Evolutionary conservation across 352 stramenopile genomes (phyloP), one percentile per base, ranked within the genome.

Genomic region (Pythium vanterpoolii): DNA sequence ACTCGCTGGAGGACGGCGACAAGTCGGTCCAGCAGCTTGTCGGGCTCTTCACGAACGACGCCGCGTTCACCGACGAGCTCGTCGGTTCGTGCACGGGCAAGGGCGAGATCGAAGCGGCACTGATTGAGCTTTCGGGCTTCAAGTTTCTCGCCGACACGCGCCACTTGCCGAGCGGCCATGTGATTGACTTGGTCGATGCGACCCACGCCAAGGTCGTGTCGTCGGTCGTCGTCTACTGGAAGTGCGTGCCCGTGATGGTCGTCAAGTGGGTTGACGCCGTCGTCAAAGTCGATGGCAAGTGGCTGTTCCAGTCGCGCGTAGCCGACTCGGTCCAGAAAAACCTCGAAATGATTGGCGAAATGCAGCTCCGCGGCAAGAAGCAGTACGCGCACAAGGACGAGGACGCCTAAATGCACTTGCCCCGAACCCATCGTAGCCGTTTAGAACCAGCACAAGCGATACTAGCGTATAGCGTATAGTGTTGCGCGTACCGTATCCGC

Each of bases 341-440:
- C 69, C 73, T 94, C 62, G 84, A 94, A 69, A 90, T 92, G 76
- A 90, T 94, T 58, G 84, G 78, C 26, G 84, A 94, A 68, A 94
- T 94, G 84, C 84, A 94, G 61, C 69, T 94, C 44, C 82, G 82
- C 40, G 84, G 84, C 67, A 94, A 94, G 80, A 94, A 94, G 79
- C 82, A 90, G 66, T 94, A 94, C 67, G 66, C 80, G 42, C 75
- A 78, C 68, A 79, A 86, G 65, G 78, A 87, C 52, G 69, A 77
- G 21, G 49, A 34, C 8, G 42, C n/a, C n/a, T n/a, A n/a, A n/a
- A n/a, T n/a, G n/a, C n/a, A n/a, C n/a, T n/a, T n/a, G n/a, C n/a
- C n/a, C n/a, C n/a, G n/a, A n/a, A n/a, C n/a, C n/a, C n/a, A n/a
- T n/a, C n/a, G n/a, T n/a, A n/a, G n/a, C n/a, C n/a, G n/a, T n/a